Percentiles rank a stretch among this genome's conserved stretches.
These are phyloP conservation scores for Amanita muscaria DNA, from an alignment of 768 basidiomycete genomes.

Conservation along the genomic window DNA sequence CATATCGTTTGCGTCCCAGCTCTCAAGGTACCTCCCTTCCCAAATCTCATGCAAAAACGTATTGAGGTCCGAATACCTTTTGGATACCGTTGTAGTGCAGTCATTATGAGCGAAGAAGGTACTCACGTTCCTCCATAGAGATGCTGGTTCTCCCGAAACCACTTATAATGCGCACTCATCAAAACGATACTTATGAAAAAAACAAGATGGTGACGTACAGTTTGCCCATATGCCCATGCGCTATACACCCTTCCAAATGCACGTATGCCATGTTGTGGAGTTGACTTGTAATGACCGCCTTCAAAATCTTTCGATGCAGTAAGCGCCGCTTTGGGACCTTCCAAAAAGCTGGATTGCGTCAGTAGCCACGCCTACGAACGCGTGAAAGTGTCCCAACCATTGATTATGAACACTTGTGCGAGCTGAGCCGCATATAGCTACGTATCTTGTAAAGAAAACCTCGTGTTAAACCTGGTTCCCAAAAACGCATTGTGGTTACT, in stretches of 20 bases:
- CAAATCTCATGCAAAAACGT: constrained; percentile 44
- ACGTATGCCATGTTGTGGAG: constrained; percentile 40
- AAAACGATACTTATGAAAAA: neutral
- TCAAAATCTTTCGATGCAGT: constrained; percentile 47
- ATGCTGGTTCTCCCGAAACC: constrained; percentile 43
- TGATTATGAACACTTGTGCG: constrained; percentile 41
- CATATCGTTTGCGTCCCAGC: constrained; percentile 51
- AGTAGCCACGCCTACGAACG: neutral
- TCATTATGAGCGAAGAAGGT: no score
- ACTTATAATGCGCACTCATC: no score
- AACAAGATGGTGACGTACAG: constrained; percentile 22
- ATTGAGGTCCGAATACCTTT: constrained; percentile 40
- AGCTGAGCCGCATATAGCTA: no score
- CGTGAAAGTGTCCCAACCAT: constrained; percentile 27
- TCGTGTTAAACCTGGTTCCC: no score
- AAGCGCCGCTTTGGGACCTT: constrained; percentile 50
- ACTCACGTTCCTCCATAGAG: constrained; percentile 32
- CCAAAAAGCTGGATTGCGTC: constrained; percentile 35
- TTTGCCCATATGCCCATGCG: constrained; percentile 52
- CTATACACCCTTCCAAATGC: constrained; percentile 50
- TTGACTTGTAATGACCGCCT: constrained; percentile 39
- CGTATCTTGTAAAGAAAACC: no score
- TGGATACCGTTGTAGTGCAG: no score
- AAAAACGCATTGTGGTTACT: neutral
- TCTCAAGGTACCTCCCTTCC: constrained; percentile 33